Conservation (phyloP, 192 early-diverging fungal species). For the Gamsiella multidivaricata region DNA sequence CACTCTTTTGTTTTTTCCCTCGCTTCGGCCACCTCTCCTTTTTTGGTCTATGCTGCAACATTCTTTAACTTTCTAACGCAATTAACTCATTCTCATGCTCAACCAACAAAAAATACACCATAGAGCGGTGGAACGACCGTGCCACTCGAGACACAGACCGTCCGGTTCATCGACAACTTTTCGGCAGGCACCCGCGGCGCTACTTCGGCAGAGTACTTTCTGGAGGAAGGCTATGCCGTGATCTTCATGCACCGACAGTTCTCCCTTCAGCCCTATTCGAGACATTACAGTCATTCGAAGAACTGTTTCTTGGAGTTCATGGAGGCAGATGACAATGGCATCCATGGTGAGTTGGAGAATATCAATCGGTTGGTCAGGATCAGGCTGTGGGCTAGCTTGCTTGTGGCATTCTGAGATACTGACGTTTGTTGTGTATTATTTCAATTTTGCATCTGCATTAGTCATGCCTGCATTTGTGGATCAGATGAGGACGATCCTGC, state of each 20-base stretch:
- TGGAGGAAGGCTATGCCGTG: constrained; percentile 90
- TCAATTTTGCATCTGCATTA: no score
- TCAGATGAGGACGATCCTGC: constrained; percentile 72
- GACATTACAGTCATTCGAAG: constrained; percentile 87
- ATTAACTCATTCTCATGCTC: neutral
- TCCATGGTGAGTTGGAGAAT: constrained; percentile 62
- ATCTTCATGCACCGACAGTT: constrained; percentile 96
- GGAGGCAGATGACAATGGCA: constrained; percentile 68
- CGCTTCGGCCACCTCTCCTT: constrained; percentile 29
- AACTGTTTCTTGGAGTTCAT: constrained; percentile 89
- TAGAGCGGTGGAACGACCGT: constrained; percentile 96
- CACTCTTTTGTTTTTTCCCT: neutral
- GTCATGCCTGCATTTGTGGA: constrained; percentile 76
- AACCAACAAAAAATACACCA: neutral
- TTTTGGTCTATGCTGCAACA: constrained; percentile 23
- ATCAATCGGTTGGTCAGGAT: no score
- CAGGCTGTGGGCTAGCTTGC: no score
- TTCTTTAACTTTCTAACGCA: no score
- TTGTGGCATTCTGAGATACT: no score
- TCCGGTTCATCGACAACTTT: constrained; percentile 99
- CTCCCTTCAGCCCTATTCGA: constrained; percentile 89
- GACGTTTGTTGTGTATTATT: no score
- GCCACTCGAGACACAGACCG: constrained; percentile 94
- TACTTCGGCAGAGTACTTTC: constrained; percentile 94
- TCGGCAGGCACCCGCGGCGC: constrained; percentile 95